Base-by-base conservation (phyloP, 1,284 basidiomycete species). In the Mycosarcoma mackinlayi region DNA sequence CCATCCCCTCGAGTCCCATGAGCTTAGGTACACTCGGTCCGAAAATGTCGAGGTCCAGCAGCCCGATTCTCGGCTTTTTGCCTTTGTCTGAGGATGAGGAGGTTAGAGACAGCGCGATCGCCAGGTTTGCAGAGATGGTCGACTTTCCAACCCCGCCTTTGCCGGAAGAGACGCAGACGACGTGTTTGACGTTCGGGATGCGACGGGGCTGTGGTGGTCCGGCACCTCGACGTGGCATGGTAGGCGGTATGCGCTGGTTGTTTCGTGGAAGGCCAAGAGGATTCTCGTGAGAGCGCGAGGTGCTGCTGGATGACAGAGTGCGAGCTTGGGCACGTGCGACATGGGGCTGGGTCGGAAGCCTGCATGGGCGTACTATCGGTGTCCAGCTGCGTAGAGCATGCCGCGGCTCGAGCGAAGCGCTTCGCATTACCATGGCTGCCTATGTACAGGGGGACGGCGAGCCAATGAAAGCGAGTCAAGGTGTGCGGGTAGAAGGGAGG, bases 101-200 rank as follows among this genome's bases (percentile, higher is more conserved):
- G 7, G 73, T 76, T 23, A 67, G 60, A 1, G 62, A 64, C 31
- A 93, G 87, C 0, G 90, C 87, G 47, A 91, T 88, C 0, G 93
- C 93, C 7, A 96, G 87, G 77, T 95, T 96, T 18, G 90, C 92
- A 46, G 94, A 91, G 31, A 98, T 86, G 0, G 94, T 98, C 72
- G 92, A 94, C 85, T 98, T 98, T 7, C 95, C 95, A 1, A 98
- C 95, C 2, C 95, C 95, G 5, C 95, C 96, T 81, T 98, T 98
- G 14, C 94, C 95, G 73, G 92, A 94, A 1, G 93, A 92, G 0
- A 98, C 94, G 4, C 89, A 91, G 8, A 98, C 83, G 25, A 96
- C 89, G 47, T 84, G 82, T 63, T 86, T 85, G 28, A 87, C 86
- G 25, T 86, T 80, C 10, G 84, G 84, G 42, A 88, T 86, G 6